phyloP scores from a whole-genome alignment of 805 yeast species.

The Ogataea chonburiensis region DNA sequence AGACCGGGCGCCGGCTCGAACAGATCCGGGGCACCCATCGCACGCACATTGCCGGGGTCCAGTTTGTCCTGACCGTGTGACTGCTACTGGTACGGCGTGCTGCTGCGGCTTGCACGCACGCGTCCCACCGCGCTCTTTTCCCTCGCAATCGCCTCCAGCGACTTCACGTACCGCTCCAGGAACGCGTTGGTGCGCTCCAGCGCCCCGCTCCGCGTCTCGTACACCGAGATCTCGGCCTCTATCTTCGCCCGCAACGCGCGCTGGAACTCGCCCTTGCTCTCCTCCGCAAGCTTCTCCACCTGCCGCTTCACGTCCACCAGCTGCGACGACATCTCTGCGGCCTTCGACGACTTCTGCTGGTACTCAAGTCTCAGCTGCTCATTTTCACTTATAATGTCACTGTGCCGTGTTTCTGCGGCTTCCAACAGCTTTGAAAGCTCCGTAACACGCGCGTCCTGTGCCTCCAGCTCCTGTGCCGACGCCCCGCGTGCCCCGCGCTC shows the following conservation, averaged over 20 bases:
- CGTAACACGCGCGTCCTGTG: constrained; percentile 5
- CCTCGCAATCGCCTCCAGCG: constrained; percentile 26
- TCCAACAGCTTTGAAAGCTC: constrained; percentile 12
- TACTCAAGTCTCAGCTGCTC: constrained; percentile 39
- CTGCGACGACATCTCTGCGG: constrained; percentile 42
- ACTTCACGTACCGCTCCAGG: constrained; percentile 24
- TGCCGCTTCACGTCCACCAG: constrained; percentile 26
- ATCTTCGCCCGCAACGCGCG: constrained; percentile 25
- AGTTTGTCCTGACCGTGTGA: constrained; percentile 14
- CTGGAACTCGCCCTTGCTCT: constrained; percentile 36
- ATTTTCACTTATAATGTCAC: constrained; percentile 23
- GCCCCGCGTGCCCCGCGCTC: constrained; percentile 1
- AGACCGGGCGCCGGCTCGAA: constrained; percentile 14
- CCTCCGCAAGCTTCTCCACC: constrained; percentile 29
- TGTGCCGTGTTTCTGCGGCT: constrained; percentile 17
- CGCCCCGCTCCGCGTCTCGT: constrained; percentile 6
- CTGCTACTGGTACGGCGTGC: constrained; percentile 25
- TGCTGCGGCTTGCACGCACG: constrained; percentile 25
- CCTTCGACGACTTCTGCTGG: constrained; percentile 45
- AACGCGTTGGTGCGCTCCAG: constrained; percentile 25
- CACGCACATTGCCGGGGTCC: constrained; percentile 20
- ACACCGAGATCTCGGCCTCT: constrained; percentile 15
- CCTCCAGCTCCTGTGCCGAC: constrained; percentile 11
- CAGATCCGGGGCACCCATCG: constrained; percentile 20
- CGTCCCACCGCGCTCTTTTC: constrained; percentile 24